phyloP scores from a whole-genome alignment of 2,329 filamentous ascomycete species.

The Fusarium brevicatenulatum region DNA sequence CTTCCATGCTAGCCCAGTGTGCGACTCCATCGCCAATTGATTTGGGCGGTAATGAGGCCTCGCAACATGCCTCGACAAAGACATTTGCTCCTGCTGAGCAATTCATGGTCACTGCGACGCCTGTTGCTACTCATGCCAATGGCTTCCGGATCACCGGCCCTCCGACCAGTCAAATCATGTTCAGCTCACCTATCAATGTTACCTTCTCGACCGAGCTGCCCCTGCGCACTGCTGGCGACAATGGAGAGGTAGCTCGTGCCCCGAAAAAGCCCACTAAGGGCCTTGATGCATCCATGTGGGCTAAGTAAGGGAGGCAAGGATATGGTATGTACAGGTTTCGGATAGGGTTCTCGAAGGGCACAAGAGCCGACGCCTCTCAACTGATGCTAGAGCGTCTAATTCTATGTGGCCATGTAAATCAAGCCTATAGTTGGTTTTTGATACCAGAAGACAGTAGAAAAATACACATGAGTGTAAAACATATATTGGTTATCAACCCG shows the following conservation, averaged over 20 bases:
- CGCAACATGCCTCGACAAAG: background rate
- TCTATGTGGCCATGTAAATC: slow-evolving; percentile 12
- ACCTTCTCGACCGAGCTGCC: background rate
- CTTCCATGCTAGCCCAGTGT: background rate
- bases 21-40: background rate
- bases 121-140: background rate
- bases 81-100: background rate
- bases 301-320: slow-evolving; percentile 5
- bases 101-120: background rate
- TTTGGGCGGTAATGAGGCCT: background rate
- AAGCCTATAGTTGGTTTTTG: background rate
- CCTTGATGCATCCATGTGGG: slow-evolving; percentile 38
- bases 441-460: background rate
- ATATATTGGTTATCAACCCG: background rate
- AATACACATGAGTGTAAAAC: background rate
- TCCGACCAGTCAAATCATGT: slow-evolving; percentile 23
- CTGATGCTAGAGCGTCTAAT: background rate
- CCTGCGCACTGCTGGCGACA: background rate
- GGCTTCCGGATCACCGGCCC: slow-evolving; percentile 15
- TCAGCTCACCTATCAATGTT: slow-evolving; percentile 6
- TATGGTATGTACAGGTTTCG: background rate
- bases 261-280: slow-evolving; percentile 27
- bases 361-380: background rate
- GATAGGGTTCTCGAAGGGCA: background rate
- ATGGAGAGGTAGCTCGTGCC: background rate